Conservation (phyloP, 2,329 filamentous ascomycete species). For the Fusarium dimerum region DNA sequence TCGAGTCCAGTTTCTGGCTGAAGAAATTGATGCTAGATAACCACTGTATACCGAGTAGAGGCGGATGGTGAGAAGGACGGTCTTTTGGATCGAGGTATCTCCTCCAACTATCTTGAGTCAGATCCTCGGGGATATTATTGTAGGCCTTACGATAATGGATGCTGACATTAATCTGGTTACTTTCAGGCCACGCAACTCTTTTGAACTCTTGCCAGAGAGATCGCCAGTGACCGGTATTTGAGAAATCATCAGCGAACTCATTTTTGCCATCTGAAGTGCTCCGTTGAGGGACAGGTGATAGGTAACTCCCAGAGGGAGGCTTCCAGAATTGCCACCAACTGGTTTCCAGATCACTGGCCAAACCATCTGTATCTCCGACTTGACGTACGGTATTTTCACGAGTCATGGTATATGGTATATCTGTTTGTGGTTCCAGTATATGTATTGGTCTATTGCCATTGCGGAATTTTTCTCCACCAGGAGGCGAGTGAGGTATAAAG, state of each 20-base stretch:
- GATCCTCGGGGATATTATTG: conserved; percentile 60
- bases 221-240: no score
- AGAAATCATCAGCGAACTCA: no score
- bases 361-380: conserved; percentile 48
- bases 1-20: conserved; percentile 91
- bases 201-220: conserved; percentile 54
- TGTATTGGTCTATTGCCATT: no score
- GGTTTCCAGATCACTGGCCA: conserved; percentile 46
- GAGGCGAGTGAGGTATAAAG: conserved; percentile 35
- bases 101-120: conserved; percentile 73
- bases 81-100: conserved; percentile 80
- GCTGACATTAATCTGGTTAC: conserved; percentile 40
- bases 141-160: conserved; percentile 64
- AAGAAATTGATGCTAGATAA: conserved; percentile 75
- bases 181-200: conserved; percentile 49
- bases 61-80: conserved; percentile 82
- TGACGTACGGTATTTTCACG: conserved; percentile 55
- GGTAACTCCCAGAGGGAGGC: conserved; percentile 60
- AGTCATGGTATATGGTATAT: no score
- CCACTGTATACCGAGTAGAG: conserved; percentile 64
- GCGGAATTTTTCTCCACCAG: no score
- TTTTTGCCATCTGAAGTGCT: conserved; percentile 43
- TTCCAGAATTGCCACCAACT: conserved; percentile 68
- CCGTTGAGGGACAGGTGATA: conserved; percentile 57
- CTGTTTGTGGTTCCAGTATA: no score